These are phyloP conservation scores for Aspergillus pseudonomiae DNA, from an alignment of 2,329 filamentous ascomycete genomes.

Conservation along the genomic window DNA sequence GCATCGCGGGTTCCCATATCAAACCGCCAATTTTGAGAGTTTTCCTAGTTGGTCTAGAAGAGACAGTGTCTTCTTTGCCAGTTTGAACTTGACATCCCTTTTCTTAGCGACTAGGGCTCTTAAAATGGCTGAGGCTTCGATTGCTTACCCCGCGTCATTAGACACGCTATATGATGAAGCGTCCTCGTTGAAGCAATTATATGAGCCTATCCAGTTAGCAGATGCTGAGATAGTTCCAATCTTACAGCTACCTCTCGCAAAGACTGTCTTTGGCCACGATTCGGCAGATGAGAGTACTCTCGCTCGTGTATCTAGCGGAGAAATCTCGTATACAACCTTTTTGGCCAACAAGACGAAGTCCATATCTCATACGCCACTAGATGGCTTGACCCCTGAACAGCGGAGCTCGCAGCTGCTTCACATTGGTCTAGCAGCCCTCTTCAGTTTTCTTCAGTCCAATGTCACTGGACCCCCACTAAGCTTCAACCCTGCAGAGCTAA, in stretches of 20 bases:
- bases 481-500: conserved; percentile 53
- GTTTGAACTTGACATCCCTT: not conserved
- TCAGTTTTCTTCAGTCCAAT: conserved; percentile 82
- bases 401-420: conserved; percentile 49
- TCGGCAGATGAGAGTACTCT: conserved; percentile 30
- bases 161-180: conserved; percentile 37
- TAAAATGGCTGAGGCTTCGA: conserved; percentile 31
- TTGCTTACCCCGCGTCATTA: conserved; percentile 31
- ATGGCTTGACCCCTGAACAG: conserved; percentile 29
- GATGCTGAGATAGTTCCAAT: conserved; percentile 37
- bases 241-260: conserved; percentile 41
- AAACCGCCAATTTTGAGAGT: not conserved
- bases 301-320: conserved; percentile 32
- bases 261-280: conserved; percentile 43
- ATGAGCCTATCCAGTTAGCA: conserved; percentile 39
- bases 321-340: conserved; percentile 42
- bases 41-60: not conserved
- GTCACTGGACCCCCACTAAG: conserved; percentile 83
- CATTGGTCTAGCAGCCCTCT: conserved; percentile 69
- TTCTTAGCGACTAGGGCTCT: not conserved
- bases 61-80: not conserved
- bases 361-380: conserved; percentile 21
- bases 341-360: conserved; percentile 38
- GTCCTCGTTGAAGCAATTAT: conserved; percentile 31
- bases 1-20: not conserved